These are phyloP conservation scores for Actinomucor elegans DNA, from an alignment of 371 early-diverging fungal species.

Conservation along the genomic window DNA sequence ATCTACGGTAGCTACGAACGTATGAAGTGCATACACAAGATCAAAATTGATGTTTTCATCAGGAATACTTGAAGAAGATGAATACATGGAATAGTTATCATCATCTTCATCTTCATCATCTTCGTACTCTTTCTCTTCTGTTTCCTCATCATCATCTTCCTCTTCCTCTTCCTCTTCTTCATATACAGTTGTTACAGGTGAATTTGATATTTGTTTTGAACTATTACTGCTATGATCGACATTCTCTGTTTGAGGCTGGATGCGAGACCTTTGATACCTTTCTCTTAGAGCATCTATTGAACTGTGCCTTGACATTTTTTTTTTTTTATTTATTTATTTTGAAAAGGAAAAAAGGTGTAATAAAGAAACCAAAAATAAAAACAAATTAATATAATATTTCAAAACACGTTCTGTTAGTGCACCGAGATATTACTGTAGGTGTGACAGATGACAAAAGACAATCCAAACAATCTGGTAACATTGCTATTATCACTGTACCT, in stretches of 20 bases:
- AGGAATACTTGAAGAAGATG: constrained; percentile 59
- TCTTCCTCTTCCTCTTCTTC: constrained; percentile 32
- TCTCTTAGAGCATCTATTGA: constrained; percentile 21
- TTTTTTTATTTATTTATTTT: too few relatives aligned
- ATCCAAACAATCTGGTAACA: too few relatives aligned
- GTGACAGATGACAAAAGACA: background rate
- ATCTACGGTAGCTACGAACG: constrained; percentile 92
- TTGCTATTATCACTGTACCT: background rate
- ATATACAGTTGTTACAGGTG: constrained; percentile 29
- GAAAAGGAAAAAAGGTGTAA: background rate
- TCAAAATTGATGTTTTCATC: constrained; percentile 80
- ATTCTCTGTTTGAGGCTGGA: constrained; percentile 11
- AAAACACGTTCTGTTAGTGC: constrained; percentile 4
- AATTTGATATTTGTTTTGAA: background rate
- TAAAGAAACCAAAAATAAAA: constrained; percentile 4
- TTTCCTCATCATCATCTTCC: constrained; percentile 33
- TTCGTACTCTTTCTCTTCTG: constrained; percentile 43
- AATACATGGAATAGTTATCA: constrained; percentile 44
- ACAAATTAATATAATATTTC: constrained; percentile 11
- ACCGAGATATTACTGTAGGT: background rate
- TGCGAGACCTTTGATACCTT: constrained; percentile 16
- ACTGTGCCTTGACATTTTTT: constrained; percentile 17
- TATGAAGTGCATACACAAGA: constrained; percentile 88
- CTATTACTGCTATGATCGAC: background rate
- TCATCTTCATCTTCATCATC: constrained; percentile 47